These are phyloP conservation scores for Stemphylium beticola DNA, from an alignment of 2,329 filamentous ascomycete genomes.

Conservation along the genomic window DNA sequence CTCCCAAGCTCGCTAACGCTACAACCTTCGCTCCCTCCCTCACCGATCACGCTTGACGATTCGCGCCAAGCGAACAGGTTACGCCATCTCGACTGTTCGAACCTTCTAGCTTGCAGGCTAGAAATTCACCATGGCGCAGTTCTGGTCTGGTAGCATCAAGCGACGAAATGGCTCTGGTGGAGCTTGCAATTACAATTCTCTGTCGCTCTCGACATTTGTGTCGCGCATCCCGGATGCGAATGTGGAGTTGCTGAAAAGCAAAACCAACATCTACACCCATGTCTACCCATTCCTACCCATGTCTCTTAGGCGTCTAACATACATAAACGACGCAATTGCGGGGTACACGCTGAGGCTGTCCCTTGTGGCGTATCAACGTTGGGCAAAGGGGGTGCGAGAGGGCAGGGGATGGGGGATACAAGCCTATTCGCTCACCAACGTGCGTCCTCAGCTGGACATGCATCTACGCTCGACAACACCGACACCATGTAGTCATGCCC, in stretches of 20 bases:
- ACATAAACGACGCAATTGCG: conserved; percentile 6
- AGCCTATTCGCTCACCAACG: conserved; percentile 1
- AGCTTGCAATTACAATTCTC: not conserved
- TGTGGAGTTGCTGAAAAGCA: too few relatives aligned
- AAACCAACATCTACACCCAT: not conserved
- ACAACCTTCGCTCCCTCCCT: conserved; percentile 5
- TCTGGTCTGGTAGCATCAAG: not conserved
- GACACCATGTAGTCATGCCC: not conserved
- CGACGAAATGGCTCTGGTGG: not conserved
- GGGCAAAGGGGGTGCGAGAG: conserved; percentile 1
- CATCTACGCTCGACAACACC: not conserved
- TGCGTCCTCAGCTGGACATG: not conserved
- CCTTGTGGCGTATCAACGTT: conserved; percentile 9
- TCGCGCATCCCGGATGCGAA: not conserved
- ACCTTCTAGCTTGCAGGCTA: conserved; percentile 26
- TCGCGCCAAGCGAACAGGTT: conserved; percentile 10
- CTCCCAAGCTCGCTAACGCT: conserved; percentile 10
- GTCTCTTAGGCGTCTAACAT: not conserved
- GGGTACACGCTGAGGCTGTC: conserved; percentile 6
- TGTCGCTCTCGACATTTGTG: not conserved
- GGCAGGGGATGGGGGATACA: conserved; percentile 3
- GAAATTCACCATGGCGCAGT: conserved; percentile 9
- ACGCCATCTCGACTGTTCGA: conserved; percentile 19
- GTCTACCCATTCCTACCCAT: not conserved
- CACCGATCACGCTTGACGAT: conserved; percentile 16